Base-by-base conservation (phyloP, 2,329 filamentous ascomycete species). In the Geoglossum cookeanum region DNA sequence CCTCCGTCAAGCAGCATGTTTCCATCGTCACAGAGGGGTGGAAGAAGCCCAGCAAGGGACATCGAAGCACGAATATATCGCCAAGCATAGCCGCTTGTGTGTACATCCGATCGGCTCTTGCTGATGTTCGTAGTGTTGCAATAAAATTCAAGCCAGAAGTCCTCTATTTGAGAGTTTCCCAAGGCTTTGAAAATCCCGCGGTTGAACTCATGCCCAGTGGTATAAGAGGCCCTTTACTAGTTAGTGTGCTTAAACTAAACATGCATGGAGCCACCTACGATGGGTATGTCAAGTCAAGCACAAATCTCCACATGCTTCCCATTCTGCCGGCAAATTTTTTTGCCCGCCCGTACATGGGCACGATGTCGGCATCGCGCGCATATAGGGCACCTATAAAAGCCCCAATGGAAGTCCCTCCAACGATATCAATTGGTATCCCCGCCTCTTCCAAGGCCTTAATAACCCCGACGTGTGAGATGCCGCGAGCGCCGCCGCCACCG, bases 91-190 rank as follows among this genome's bases (percentile, higher is more conserved):
- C 92, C 92, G 60, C 86, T 92, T 0, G 89, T 96, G 70, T 98
- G 92, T 62, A 94, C 90, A 68, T 98, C 92, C 2, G 81, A 81
- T 22, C 91, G 80, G 60, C 86, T 92, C 69, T 94, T 94, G 72
- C 86, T 94, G 71, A 98, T 97, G 69, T 97, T 98, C 42, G 94
- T 98, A 0, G 92, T 97, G 71, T 98, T 98, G 77, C 94, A 98
- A 72, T 98, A 98, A 68, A 88, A 98, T 63, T 95, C 89, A 9
- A 98, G 78, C 92, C 92, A 98, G 66, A 97, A 98, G 68, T 98
- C 92, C 70, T 98, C 92, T 58, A 98, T 97, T 67, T 97, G 92
- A 8, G 87, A 87, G 65, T 96, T 88, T 13, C 90, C 92, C 68
- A 98, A 96, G 0, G 91, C 89, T 70, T 98, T 98, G 79, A 96